Base-by-base conservation (phyloP, 306 rosid species). In the Malus sieversii region DNA sequence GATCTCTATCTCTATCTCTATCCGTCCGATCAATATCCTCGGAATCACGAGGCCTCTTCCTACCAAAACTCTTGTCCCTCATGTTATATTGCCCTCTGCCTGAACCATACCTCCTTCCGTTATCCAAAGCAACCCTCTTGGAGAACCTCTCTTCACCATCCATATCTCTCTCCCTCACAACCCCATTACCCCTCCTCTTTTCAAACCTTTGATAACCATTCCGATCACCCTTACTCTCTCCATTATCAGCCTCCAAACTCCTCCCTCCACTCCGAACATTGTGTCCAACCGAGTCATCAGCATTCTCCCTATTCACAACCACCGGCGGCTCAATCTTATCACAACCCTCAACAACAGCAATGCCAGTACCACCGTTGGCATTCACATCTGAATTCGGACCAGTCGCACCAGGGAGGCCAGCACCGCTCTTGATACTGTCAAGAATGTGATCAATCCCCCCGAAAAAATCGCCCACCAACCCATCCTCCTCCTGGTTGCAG, bases 391-490 rank as follows among this genome's bases (percentile, higher is more conserved):
- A 35, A 52, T 62, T 65, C 79, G 51, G 23, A 64, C 33, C 68
- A 32, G 38, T 20, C 14, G 4, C 29, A 8, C 25, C 61, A 4
- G 73, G 90, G 61, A 95, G 88, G 35, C 92, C 95, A 48, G 77
- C 76, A 23, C 96, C 96, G 23, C 83, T 95, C 73, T 95, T 92
- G 42, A 95, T 81, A 85, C 97, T 92, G 42, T 95, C 97, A 0
- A 95, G 83, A 60, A 92, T 89, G 77, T 78, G 90, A 79, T 95
- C 99, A 76, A 95, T 86, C 27, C 97, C 99, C 14, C 99, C 97
- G 22, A 95, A 95, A 77, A 95, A 95, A 78, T 92, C 88, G 22
- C 33, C 62, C 35, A 27, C 77, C 40, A 83, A 78, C n/a, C 86
- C 86, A 20, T 88, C 95, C 79, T 90, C 88, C 30, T 83, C 96